A percentile compares a stretch with the other conserved stretches of the same genome.
Conservation (phyloP, 768 basidiomycete species). For the Lentinula edodes region DNA sequence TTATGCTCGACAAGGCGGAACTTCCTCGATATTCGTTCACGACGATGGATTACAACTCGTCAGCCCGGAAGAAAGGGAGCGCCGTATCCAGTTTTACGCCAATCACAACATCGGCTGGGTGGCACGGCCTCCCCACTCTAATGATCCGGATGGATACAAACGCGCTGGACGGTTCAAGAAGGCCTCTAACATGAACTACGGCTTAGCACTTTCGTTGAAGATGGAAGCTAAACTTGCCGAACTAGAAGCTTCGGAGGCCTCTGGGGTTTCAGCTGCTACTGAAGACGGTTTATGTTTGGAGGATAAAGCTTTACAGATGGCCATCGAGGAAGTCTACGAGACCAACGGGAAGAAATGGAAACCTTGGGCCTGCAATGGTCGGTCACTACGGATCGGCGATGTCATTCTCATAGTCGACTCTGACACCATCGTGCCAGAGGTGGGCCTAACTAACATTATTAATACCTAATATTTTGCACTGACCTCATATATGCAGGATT, state of each 20-base stretch:
- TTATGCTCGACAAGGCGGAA: slow-evolving; percentile 88
- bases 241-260: slow-evolving; percentile 35
- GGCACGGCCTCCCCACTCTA: slow-evolving; percentile 69
- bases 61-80: slow-evolving; percentile 52
- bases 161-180: slow-evolving; percentile 91
- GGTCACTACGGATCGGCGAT: slow-evolving; percentile 71
- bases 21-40: slow-evolving; percentile 73
- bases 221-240: slow-evolving; percentile 47
- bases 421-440: slow-evolving; percentile 74
- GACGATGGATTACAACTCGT: slow-evolving; percentile 80
- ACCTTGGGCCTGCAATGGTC: slow-evolving; percentile 75
- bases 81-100: slow-evolving; percentile 69
- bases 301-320: slow-evolving; percentile 67
- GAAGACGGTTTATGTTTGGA: slow-evolving; percentile 47
- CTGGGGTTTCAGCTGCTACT: slow-evolving; percentile 22
- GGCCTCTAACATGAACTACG: slow-evolving; percentile 87
- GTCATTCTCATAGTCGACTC: slow-evolving; percentile 81
- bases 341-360: slow-evolving; percentile 54
- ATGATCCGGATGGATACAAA: slow-evolving; percentile 58
- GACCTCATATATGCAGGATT: slow-evolving; percentile 45
- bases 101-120: slow-evolving; percentile 80
- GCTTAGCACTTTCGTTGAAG: slow-evolving; percentile 58
- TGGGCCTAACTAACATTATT: slow-evolving; percentile 14
- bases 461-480: neutral
- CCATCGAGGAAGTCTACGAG: slow-evolving; percentile 66